Evolutionary conservation across 306 rosid species (phyloP), one percentile per base, ranked within the genome.

Genomic region (Crataegus laevigata): DNA sequence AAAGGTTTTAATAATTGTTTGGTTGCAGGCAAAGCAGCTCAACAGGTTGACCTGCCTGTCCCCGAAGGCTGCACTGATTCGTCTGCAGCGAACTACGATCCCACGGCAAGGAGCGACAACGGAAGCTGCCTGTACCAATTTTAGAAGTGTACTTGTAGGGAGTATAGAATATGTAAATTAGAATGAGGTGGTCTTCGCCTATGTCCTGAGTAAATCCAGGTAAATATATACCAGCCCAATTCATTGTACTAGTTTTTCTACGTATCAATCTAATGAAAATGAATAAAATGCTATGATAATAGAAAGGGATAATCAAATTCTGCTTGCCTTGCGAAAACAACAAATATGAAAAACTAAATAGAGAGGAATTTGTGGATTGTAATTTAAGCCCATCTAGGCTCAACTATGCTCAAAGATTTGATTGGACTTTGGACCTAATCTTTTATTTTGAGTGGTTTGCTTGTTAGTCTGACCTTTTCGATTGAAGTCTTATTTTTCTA

Each of bases 31-130:
- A 73, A 84, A 81, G 90, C 79, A 51, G 84, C 90, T 38, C 90
- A 90, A 58, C 90, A 84, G 71, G 83, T 90, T 73, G 71, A 81
- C 66, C 26, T 90, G 80, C 92, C 88, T 70, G 85, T 86, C 13
- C 87, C 85, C 22, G 87, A 84, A 86, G 92, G 90, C 47, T 83
- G 90, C 71, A 83, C 88, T 54, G 85, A 90, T 40, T 86, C 90
- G 74, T 28, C 68, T 69, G 89, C 90, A 18, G 78, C 75, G 80
- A 90, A 86, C 87, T 84, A 55, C 30, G 90, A 88, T 78, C 90
- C 87, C 42, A 84, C 90, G 4, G 87, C 84, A 3, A 77, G 91
- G 74, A 84, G 88, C 78, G 71, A 78, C 34, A 10, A 87, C 76
- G 85, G 90, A 4, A 83, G 84, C 81, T 85, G 91, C 82, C 55